These are phyloP conservation scores for Curvularia eragrostidis DNA, from an alignment of 2,329 filamentous ascomycete species.

Conservation along the genomic window DNA sequence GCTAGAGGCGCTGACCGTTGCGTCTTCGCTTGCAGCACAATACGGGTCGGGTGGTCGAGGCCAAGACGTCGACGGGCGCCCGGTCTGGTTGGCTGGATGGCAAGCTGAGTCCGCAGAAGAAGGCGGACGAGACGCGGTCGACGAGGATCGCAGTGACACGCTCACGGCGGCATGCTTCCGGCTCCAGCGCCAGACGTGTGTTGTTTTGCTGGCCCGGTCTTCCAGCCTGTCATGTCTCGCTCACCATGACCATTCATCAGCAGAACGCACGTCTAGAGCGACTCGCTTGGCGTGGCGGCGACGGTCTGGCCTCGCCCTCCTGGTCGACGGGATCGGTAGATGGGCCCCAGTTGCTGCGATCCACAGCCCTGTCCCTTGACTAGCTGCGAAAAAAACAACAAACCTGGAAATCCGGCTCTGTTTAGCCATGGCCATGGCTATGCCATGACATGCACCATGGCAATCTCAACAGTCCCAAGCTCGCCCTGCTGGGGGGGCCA, in stretches of 20 bases:
- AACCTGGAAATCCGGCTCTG: background rate
- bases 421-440: background rate
- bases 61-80: background rate
- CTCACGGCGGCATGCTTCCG: background rate
- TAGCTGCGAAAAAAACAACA: background rate
- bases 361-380: constrained; percentile 6
- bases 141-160: too few relatives aligned
- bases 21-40: constrained; percentile 18
- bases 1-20: constrained; percentile 16
- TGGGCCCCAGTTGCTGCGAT: constrained; percentile 3
- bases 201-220: background rate
- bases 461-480: background rate
- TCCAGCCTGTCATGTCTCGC: background rate
- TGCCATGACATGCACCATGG: background rate
- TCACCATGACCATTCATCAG: background rate
- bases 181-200: background rate
- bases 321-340: constrained; percentile 4
- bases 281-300: constrained; percentile 13
- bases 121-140: background rate
- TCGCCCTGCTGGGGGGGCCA: too few relatives aligned
- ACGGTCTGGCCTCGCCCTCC: constrained; percentile 11
- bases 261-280: background rate
- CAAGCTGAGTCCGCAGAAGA: too few relatives aligned
- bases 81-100: background rate
- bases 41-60: constrained; percentile 12